Conservation (phyloP, 148 eudicot genomes). For the Suaeda aralocaspica region DNA sequence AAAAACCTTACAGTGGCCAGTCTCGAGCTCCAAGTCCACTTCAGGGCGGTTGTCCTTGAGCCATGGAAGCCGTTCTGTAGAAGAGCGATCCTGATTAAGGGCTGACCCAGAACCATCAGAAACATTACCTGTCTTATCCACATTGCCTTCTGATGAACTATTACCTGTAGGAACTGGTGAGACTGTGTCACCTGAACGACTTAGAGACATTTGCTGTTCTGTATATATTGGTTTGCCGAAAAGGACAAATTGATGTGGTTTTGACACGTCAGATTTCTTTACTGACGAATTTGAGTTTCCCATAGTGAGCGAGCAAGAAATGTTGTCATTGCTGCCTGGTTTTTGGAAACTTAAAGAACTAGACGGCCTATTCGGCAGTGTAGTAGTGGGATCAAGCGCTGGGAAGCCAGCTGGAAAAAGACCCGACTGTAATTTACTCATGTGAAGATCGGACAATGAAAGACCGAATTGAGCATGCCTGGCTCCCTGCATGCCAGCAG, state of each 20-base stretch:
- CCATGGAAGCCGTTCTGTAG: constrained; percentile 31
- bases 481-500: constrained; percentile 99
- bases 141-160: constrained; percentile 50
- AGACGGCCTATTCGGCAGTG: constrained; percentile 32
- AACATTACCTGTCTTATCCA: constrained; percentile 39
- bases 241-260: constrained; percentile 55
- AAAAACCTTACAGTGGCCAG: constrained; percentile 60
- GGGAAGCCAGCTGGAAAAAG: constrained; percentile 52
- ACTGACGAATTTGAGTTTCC: constrained; percentile 46
- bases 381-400: constrained; percentile 32
- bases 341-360: constrained; percentile 34
- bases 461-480: constrained; percentile 92
- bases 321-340: constrained; percentile 40
- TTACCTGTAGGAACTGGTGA: constrained; percentile 39
- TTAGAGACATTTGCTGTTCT: constrained; percentile 58
- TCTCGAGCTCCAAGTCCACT: constrained; percentile 36
- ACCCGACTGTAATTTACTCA: constrained; percentile 53
- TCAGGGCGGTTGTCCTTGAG: constrained; percentile 31
- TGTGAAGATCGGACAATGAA: constrained; percentile 62
- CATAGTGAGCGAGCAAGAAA: constrained; percentile 75
- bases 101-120: constrained; percentile 56
- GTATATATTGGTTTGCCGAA: constrained; percentile 78
- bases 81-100: constrained; percentile 30
- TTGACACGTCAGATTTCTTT: constrained; percentile 35
- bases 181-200: constrained; percentile 41